These are phyloP conservation scores for Panus rudis DNA, from an alignment of 768 basidiomycete species.

Conservation along the genomic window DNA sequence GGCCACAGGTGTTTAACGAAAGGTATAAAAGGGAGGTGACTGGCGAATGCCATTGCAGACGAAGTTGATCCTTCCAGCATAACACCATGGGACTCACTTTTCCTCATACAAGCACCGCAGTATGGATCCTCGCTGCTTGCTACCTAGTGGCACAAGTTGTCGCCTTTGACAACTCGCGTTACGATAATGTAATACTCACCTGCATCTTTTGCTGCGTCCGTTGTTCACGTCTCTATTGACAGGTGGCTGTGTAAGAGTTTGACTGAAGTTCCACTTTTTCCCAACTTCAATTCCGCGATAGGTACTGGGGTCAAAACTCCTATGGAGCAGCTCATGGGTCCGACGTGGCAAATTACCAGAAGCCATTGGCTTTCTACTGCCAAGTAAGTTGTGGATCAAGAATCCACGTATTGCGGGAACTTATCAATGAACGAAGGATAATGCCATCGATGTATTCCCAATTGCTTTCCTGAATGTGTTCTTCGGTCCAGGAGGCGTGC, in stretches of 20 bases:
- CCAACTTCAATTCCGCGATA: constrained; percentile 20
- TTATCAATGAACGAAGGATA: constrained; percentile 35
- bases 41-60: too few species aligned
- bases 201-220: constrained; percentile 2
- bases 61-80: too few species aligned
- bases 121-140: not conserved
- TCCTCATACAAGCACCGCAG: not conserved
- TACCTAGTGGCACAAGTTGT: constrained; percentile 5
- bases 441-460: constrained; percentile 62
- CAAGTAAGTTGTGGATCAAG: constrained; percentile 28
- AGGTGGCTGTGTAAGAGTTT: constrained; percentile 50
- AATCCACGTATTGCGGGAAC: constrained; percentile 1
- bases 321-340: constrained; percentile 53
- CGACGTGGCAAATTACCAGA: constrained; percentile 51
- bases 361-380: constrained; percentile 58
- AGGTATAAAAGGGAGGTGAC: too few species aligned
- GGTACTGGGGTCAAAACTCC: constrained; percentile 75
- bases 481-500: constrained; percentile 54
- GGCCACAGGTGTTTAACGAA: too few species aligned
- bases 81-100: too few species aligned
- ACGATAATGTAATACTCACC: constrained; percentile 46
- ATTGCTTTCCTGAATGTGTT: constrained; percentile 64
- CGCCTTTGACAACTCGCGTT: constrained; percentile 51
- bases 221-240: constrained; percentile 5
- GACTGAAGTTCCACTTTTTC: not conserved